Evolutionary conservation across 768 basidiomycete species (phyloP).

Genomic region (Tulasnella sp.): DNA sequence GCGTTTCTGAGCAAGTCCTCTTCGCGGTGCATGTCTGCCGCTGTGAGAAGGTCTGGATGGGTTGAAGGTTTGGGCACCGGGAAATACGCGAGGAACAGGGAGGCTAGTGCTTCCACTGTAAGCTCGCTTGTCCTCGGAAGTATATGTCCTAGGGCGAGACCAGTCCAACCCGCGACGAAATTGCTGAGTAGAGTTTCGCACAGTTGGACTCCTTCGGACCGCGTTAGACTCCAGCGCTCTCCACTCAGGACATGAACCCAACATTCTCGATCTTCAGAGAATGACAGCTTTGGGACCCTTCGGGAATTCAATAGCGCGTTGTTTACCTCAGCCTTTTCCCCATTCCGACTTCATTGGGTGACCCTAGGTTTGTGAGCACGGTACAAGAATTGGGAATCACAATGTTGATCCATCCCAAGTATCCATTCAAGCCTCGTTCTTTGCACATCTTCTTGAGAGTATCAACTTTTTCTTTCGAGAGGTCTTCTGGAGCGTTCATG

Average conservation of each 20-base stretch:
- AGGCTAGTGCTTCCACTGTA: constrained; percentile 50
- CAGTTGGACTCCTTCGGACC: not conserved
- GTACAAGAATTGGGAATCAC: no score
- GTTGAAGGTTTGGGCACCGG: no score
- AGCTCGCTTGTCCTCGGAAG: constrained; percentile 39
- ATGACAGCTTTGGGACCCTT: no score
- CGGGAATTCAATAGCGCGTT: no score
- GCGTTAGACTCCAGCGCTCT: not conserved
- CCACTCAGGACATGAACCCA: no score
- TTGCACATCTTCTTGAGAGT: constrained; percentile 68
- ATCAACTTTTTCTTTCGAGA: constrained; percentile 49
- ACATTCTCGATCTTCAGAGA: not conserved
- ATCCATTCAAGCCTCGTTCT: constrained; percentile 55
- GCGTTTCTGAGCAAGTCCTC: constrained; percentile 93
- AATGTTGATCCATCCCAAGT: no score
- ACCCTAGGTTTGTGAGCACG: no score
- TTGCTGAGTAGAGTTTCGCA: not conserved
- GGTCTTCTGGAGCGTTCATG: not conserved
- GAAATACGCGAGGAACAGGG: constrained; percentile 70
- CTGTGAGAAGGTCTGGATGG: constrained; percentile 69
- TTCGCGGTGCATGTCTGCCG: constrained; percentile 78
- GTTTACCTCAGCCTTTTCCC: no score
- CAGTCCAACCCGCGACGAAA: not conserved
- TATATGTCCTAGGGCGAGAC: not conserved
- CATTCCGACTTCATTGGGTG: no score